phyloP scores from a whole-genome alignment of 208 protist species.

The Porcisia deanei region DNA sequence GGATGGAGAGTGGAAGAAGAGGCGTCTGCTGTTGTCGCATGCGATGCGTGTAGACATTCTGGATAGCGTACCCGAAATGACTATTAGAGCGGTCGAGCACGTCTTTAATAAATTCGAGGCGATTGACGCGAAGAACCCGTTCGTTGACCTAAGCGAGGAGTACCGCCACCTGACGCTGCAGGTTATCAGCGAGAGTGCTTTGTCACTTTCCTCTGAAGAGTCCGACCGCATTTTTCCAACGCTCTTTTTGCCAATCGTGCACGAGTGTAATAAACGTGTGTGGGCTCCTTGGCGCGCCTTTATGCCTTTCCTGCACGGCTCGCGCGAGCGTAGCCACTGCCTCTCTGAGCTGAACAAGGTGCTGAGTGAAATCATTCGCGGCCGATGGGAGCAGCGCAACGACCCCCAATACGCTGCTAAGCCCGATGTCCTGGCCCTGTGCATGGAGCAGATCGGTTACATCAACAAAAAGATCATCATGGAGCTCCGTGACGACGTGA shows the following conservation, averaged over 20 bases:
- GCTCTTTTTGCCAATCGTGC: constrained; percentile 90
- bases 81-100: constrained; percentile 58
- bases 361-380: constrained; percentile 72
- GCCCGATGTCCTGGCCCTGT: constrained; percentile 78
- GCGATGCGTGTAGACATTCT: constrained; percentile 89
- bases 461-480: constrained; percentile 52
- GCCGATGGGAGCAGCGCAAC: constrained; percentile 57
- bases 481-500: constrained; percentile 87
- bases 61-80: constrained; percentile 79
- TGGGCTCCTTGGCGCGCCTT: constrained; percentile 89
- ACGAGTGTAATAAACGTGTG: constrained; percentile 88
- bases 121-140: constrained; percentile 22
- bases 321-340: constrained; percentile 62
- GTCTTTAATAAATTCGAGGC: constrained; percentile 65
- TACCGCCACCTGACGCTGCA: constrained; percentile 92
- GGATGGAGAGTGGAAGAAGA: constrained; percentile 88
- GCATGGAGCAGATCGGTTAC: constrained; percentile 80
- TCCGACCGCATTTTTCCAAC: constrained; percentile 87
- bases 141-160: constrained; percentile 86
- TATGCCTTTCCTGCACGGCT: constrained; percentile 79
- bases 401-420: constrained; percentile 39
- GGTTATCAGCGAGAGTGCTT: constrained; percentile 84
- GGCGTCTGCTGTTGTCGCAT: constrained; percentile 78
- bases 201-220: constrained; percentile 83
- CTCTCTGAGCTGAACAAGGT: constrained; percentile 74